These are phyloP conservation scores for Leishmania tarentolae DNA, from an alignment of 208 protist genomes.

Conservation along the genomic window DNA sequence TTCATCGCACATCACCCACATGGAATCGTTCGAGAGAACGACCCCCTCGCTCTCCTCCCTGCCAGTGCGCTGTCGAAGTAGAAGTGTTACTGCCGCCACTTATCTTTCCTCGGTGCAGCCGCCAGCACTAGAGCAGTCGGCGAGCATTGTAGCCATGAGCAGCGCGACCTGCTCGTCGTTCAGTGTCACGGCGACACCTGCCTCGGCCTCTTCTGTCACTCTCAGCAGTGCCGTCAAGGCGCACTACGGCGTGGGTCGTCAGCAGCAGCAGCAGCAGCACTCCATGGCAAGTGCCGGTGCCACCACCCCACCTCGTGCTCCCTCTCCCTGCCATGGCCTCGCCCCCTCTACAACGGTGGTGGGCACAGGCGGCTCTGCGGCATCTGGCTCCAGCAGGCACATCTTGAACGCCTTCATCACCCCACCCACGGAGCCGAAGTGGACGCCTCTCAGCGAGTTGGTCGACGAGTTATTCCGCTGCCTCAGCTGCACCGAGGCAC, in stretches of 20 bases:
- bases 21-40: background rate
- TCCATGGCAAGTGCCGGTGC: background rate
- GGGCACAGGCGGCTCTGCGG: background rate
- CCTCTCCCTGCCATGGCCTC: background rate
- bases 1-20: constrained; percentile 10
- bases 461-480: constrained; percentile 52
- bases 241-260: background rate
- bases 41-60: constrained; percentile 15
- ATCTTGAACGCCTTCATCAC: constrained; percentile 79
- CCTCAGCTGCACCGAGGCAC: constrained; percentile 25
- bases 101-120: constrained; percentile 1
- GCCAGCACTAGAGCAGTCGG: constrained; percentile 5
- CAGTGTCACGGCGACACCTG: background rate
- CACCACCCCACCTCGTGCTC: background rate
- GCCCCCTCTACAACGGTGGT: constrained; percentile 1
- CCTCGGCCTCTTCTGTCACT: background rate
- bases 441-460: constrained; percentile 68
- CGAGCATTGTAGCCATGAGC: constrained; percentile 6
- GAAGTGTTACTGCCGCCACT: constrained; percentile 12
- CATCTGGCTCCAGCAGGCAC: constrained; percentile 3
- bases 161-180: constrained; percentile 15
- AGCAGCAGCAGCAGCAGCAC: constrained; percentile 7
- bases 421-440: constrained; percentile 48
- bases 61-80: constrained; percentile 19
- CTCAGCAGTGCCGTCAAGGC: background rate